Evolutionary conservation across 495 filamentous ascomycete species (phyloP), one percentile per base, ranked within the genome.

Genomic region (Aspergillus campestris): DNA sequence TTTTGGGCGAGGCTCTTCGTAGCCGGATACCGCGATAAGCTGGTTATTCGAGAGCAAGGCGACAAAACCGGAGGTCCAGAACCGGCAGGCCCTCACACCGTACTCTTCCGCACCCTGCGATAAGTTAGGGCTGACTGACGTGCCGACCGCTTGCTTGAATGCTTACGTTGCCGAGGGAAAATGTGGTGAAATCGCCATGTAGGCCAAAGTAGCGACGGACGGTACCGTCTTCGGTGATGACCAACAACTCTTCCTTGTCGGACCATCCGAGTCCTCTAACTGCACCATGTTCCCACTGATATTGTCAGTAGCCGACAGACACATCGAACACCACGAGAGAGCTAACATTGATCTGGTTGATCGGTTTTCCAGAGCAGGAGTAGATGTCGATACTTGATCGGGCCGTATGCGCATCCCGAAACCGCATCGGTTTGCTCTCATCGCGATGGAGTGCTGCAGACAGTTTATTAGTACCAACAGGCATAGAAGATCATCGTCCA

Each of bases 221-320:
- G 7, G 81, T 89, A 41, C 92, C 92, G 56, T 97, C 92, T 45
- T 85, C 79, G 3, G 88, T 86, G 40, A 96, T 80, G 4, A 94
- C 83, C 7, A 98, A 69, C 11, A 98, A 75, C 62, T 88, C 87
- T 73, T 98, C 92, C 51, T 96, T 88, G 57, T 95, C 92, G 31
- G 90, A 96, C 92, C 92, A 98, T 13, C 92, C 92, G 12, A 97
- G 73, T 8, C 89, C 89, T 60, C 82, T 82, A 53, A 98, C 87
- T 3, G 82, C 74, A 29, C 88, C 88, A 71, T 90, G 86, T 50
- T 98, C 92, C 88, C 90, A 97, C 72, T 87, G 61, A 14, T 72
- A 65, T 32, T 51, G 46, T n/a, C 7, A 40, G 35, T 34, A 49
- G 49, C 29, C 15, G n/a, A 36, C 8, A 40, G 14, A 34, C 24